A percentile compares a stretch with the other conserved stretches of the same genome.
These are phyloP conservation scores for Penicillium griseofulvum DNA, from an alignment of 2,329 filamentous ascomycete genomes.

Conservation along the genomic window DNA sequence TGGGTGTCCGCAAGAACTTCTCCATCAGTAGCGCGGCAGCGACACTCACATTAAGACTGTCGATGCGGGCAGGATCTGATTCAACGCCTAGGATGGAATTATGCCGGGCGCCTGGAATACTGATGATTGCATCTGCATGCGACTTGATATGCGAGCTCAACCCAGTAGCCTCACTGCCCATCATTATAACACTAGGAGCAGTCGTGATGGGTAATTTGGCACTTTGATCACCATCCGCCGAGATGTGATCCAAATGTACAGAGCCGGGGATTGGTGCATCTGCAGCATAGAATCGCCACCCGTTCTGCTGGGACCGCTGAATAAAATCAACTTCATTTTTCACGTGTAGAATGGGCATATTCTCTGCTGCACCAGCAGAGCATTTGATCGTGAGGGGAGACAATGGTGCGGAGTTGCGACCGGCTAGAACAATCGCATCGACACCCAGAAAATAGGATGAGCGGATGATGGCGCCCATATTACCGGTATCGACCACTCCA, in stretches of 20 bases:
- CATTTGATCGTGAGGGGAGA: constrained; percentile 80
- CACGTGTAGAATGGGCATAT: constrained; percentile 69
- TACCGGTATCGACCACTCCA: constrained; percentile 73
- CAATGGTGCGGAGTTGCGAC: constrained; percentile 69
- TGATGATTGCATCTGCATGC: constrained; percentile 61
- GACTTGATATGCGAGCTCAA: constrained; percentile 63
- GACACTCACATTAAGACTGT: constrained; percentile 92
- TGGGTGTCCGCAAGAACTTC: constrained; percentile 38
- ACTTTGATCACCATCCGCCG: constrained; percentile 32
- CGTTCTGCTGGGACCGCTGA: constrained; percentile 61
- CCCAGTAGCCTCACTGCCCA: constrained; percentile 79
- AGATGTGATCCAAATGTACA: constrained; percentile 21
- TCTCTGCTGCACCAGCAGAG: constrained; percentile 82
- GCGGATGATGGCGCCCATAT: constrained; percentile 84
- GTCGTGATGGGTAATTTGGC: constrained; percentile 46
- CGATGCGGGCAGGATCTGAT: constrained; percentile 57
- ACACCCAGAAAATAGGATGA: constrained; percentile 89
- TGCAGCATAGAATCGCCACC: constrained; percentile 83
- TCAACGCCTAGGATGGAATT: constrained; percentile 37
- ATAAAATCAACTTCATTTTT: constrained; percentile 69
- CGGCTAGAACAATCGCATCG: constrained; percentile 76
- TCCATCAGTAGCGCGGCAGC: constrained; percentile 69
- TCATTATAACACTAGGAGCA: constrained; percentile 72
- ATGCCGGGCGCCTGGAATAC: constrained; percentile 58
- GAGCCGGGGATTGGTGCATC: constrained; percentile 46